Evolutionary conservation across 768 basidiomycete species (phyloP).

Genomic region (Xerocomellus amylosporus): DNA sequence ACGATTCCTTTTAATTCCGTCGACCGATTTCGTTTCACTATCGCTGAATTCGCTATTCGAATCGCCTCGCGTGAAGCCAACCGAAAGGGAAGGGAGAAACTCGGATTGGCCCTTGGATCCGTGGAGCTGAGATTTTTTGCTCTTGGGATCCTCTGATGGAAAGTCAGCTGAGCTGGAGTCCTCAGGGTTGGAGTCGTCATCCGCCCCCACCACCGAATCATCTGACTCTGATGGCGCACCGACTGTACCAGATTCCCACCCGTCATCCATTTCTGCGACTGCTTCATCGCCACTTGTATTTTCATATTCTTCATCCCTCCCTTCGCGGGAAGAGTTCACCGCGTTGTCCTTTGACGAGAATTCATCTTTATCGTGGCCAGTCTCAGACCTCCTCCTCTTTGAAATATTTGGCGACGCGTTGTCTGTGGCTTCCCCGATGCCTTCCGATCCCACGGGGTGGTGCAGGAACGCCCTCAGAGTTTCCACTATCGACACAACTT

Average conservation of each 20-base stretch:
- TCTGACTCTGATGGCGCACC: constrained; percentile 24
- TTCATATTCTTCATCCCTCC: constrained; percentile 27
- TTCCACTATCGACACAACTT: constrained; percentile 50
- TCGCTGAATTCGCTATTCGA: constrained; percentile 79
- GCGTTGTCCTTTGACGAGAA: constrained; percentile 1
- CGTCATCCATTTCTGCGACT: constrained; percentile 20
- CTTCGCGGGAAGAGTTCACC: background rate
- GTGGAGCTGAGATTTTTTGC: constrained; percentile 22
- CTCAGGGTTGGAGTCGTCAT: constrained; percentile 26
- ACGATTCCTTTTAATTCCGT: constrained; percentile 73
- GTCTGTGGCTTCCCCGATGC: constrained; percentile 15
- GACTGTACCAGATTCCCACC: constrained; percentile 45
- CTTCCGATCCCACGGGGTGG: constrained; percentile 21
- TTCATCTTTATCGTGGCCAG: background rate
- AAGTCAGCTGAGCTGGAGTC: constrained; percentile 14
- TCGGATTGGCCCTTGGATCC: constrained; percentile 40
- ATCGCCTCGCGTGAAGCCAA: constrained; percentile 79
- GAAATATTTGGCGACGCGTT: background rate
- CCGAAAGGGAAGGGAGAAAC: constrained; percentile 86
- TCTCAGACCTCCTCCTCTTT: constrained; percentile 11
- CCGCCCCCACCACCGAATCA: constrained; percentile 39
- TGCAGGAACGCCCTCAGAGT: constrained; percentile 45
- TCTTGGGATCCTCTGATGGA: constrained; percentile 9
- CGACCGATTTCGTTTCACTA: constrained; percentile 51
- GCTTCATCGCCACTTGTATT: constrained; percentile 6